Percentiles rank a stretch among this genome's conserved stretches.
Evolutionary conservation across 2,329 filamentous ascomycete genomes (phyloP).

Genomic region (Verticillium klebahnii): DNA sequence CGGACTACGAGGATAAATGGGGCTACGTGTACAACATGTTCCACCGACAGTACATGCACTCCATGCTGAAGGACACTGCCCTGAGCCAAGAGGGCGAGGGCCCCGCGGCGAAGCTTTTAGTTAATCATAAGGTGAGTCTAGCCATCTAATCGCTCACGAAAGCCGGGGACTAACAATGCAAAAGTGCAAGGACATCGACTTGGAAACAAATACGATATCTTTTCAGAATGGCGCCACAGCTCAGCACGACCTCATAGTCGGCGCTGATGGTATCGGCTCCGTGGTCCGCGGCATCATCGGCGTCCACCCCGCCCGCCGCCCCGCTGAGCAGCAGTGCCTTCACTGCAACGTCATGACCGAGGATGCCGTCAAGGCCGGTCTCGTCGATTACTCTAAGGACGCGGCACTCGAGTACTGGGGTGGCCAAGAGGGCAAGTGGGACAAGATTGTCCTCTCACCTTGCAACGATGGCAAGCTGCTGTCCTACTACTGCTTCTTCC

Average conservation of each 20-base stretch:
- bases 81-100: constrained; percentile 48
- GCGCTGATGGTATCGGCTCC: constrained; percentile 65
- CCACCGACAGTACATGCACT: constrained; percentile 64
- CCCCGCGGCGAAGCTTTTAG: constrained; percentile 43
- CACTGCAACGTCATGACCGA: constrained; percentile 61
- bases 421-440: constrained; percentile 56
- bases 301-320: constrained; percentile 54
- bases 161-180: background rate
- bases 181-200: constrained; percentile 46
- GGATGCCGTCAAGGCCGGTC: constrained; percentile 53
- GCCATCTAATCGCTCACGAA: background rate
- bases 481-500: constrained; percentile 69
- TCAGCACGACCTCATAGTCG: constrained; percentile 56
- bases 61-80: constrained; percentile 59
- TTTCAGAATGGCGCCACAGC: constrained; percentile 48
- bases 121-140: constrained; percentile 48
- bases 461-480: constrained; percentile 62
- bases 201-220: constrained; percentile 40
- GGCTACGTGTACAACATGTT: constrained; percentile 66
- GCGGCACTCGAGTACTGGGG: constrained; percentile 67
- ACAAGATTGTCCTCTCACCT: constrained; percentile 68
- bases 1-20: constrained; percentile 62
- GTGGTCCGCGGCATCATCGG: constrained; percentile 59
- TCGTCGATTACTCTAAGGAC: constrained; percentile 59
- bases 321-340: constrained; percentile 56